Conservation (phyloP, 331 rosid genomes). For the Quercus tomentella region DNA sequence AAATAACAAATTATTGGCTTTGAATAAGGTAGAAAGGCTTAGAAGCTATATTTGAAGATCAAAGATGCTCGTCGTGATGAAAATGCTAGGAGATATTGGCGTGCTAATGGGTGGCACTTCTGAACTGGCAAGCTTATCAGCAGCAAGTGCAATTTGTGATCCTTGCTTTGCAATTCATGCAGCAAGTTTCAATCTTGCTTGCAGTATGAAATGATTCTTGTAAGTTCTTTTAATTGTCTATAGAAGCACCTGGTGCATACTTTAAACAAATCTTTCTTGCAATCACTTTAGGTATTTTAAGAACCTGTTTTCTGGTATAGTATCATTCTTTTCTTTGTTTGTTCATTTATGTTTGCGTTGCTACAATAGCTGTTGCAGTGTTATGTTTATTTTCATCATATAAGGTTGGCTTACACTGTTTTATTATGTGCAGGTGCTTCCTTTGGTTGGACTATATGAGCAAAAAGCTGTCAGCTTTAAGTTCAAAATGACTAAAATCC, state of each 20-base stretch:
- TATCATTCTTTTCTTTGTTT: not conserved
- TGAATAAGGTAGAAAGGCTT: slow-evolving; percentile 60
- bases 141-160: not conserved
- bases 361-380: not conserved
- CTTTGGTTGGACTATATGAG: not conserved
- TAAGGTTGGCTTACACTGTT: not conserved
- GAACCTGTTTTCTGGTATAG: not conserved
- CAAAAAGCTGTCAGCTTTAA: not conserved
- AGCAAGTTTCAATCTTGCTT: not conserved
- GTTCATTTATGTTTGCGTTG: not conserved
- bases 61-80: slow-evolving; percentile 63
- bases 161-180: not conserved
- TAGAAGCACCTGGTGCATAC: not conserved
- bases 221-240: not conserved
- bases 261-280: not conserved
- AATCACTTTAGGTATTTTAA: not conserved
- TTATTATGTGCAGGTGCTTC: not conserved
- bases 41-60: slow-evolving; percentile 60
- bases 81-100: slow-evolving; percentile 66
- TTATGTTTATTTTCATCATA: not conserved
- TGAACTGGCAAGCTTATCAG: slow-evolving; percentile 27
- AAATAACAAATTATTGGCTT: slow-evolving; percentile 58
- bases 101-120: slow-evolving; percentile 82
- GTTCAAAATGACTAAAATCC: not conserved
- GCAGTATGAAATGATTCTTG: not conserved